Conservation (phyloP, 1,139 yeast species). For the Geotrichum bryndzae region DNA sequence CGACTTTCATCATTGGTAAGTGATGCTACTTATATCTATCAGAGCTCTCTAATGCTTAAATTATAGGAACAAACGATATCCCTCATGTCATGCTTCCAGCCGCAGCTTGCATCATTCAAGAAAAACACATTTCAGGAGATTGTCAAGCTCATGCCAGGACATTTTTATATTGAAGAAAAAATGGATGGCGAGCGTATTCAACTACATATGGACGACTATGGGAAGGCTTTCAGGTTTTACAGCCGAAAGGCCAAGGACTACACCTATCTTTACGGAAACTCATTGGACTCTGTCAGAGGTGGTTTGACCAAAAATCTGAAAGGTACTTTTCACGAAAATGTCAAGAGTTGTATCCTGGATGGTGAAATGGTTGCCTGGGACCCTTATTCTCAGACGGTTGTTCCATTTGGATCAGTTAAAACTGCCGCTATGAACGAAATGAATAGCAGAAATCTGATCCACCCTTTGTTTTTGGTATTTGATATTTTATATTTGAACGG, state of each 20-base stretch:
- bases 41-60: not conserved
- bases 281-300: conserved; percentile 45
- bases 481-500: conserved; percentile 71
- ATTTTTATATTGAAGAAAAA: conserved; percentile 78
- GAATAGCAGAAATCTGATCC: conserved; percentile 22
- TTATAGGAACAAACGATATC: conserved; percentile 20
- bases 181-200: conserved; percentile 90
- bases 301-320: conserved; percentile 53
- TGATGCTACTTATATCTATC: not conserved
- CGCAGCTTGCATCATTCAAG: conserved; percentile 61
- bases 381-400: conserved; percentile 47
- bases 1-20: conserved; percentile 4
- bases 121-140: conserved; percentile 45
- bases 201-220: conserved; percentile 49
- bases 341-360: conserved; percentile 55
- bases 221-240: conserved; percentile 49
- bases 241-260: conserved; percentile 71
- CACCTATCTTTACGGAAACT: conserved; percentile 66
- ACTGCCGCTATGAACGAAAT: conserved; percentile 51
- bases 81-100: conserved; percentile 47
- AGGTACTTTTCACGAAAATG: conserved; percentile 41
- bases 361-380: conserved; percentile 96
- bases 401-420: conserved; percentile 78
- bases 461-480: conserved; percentile 65
- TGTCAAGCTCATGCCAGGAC: conserved; percentile 39